Conservation (phyloP, 768 basidiomycete species). For the Leucocoprinus sp. region DNA sequence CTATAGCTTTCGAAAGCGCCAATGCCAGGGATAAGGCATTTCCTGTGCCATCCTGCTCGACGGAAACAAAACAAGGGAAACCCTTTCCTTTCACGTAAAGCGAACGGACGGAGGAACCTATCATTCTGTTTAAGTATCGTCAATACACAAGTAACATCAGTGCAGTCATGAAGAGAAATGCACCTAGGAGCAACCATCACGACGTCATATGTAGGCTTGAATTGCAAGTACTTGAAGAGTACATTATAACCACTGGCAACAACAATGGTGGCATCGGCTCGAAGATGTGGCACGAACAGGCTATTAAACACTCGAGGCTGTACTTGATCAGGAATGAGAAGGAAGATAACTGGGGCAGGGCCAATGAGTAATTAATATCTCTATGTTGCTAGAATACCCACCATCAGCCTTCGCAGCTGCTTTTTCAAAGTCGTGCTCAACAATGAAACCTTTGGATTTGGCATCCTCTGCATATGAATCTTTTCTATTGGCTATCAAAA, state of each 20-base stretch:
- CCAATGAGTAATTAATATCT: neutral
- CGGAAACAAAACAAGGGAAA: constrained; percentile 59
- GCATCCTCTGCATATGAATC: constrained; percentile 54
- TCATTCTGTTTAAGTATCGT: constrained; percentile 36
- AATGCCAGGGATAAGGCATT: constrained; percentile 37
- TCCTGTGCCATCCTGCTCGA: constrained; percentile 52
- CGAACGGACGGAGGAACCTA: constrained; percentile 56
- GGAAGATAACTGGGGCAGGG: constrained; percentile 40
- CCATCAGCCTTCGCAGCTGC: constrained; percentile 50
- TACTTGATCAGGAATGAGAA: constrained; percentile 57
- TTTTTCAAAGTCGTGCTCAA: constrained; percentile 48
- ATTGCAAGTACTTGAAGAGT: constrained; percentile 49
- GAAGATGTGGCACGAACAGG: constrained; percentile 41
- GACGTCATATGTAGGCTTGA: constrained; percentile 45
- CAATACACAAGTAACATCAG: neutral
- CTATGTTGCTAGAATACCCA: constrained; percentile 17
- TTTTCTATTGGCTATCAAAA: constrained; percentile 48
- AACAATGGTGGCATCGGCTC: constrained; percentile 39
- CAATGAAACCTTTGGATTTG: constrained; percentile 45
- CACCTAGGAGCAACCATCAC: constrained; percentile 63
- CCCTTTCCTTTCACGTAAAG: constrained; percentile 52
- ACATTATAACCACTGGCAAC: constrained; percentile 63
- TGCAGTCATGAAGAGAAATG: neutral
- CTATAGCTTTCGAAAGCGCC: constrained; percentile 49
- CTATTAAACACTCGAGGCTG: constrained; percentile 58